Base-by-base conservation (phyloP, 2,329 filamentous ascomycete genomes). In the Colletotrichum tanaceti region DNA sequence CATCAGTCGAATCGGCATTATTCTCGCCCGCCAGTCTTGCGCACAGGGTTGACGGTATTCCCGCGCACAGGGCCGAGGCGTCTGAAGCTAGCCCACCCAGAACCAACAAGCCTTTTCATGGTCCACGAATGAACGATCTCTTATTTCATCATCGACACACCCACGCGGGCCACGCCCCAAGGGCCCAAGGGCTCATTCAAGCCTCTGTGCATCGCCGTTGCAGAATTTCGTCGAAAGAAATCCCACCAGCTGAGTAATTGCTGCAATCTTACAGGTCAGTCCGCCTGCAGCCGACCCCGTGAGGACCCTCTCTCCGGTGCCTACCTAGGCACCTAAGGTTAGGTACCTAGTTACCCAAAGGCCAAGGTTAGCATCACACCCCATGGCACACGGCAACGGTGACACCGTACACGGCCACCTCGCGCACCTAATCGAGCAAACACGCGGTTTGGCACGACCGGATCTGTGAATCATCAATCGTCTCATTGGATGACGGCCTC, bases 161-260 rank as follows among this genome's bases (percentile, higher is more conserved):
- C 70, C 28, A 62, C 60, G 35, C n/a, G n/a, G n/a, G n/a, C n/a
- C n/a, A n/a, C n/a, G n/a, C n/a, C n/a, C n/a, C n/a, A n/a, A n/a
- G n/a, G n/a, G n/a, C 52, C 20, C 65, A 50, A 68, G 60, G 60
- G 59, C 64, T 68, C 65, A 57, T 55, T 44, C 44, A 35, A 32
- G n/a, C 61, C 44, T 20, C 57, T 57, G 64, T 63, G 64, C 64
- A 59, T 49, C n/a, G 41, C 64, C 64, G 49, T 41, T 70, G 59
- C 43, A 57, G 50, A 64, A 55, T 65, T 24, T 7, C 44, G 32
- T 68, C 39, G 41, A 65, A 58, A 55, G 49, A 35, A 35, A 57
- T 41, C n/a, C 22, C 55, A 39, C 20, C 44, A 35, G 74, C 74
- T 75, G 72, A 73, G 72, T 75, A 75, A 75, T 75, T 72, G 61